These are phyloP conservation scores for Wickerhamiella azymoides DNA, from an alignment of 805 yeast genomes.

Conservation along the genomic window DNA sequence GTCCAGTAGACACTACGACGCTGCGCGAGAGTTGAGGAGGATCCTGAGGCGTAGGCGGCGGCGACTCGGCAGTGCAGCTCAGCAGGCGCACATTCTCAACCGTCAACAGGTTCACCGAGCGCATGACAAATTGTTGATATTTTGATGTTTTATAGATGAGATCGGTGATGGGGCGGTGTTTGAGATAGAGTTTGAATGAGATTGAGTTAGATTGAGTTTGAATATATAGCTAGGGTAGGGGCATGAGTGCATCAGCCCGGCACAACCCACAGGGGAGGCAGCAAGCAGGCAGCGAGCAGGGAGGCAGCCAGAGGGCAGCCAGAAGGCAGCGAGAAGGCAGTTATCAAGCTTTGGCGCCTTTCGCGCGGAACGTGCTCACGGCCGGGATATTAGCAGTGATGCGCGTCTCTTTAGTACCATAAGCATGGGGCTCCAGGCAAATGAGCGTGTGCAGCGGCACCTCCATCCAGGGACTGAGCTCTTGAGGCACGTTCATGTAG, in stretches of 20 bases:
- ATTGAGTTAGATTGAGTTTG: too few species aligned
- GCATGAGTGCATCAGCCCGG: too few species aligned
- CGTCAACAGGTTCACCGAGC: conserved; percentile 2
- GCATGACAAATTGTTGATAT: conserved; percentile 4
- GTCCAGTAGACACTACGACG: conserved; percentile 15
- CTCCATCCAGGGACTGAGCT: conserved; percentile 97
- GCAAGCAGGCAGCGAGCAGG: too few species aligned
- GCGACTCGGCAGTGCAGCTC: not conserved
- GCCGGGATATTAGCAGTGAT: conserved; percentile 96
- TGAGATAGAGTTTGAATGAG: too few species aligned
- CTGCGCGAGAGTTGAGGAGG: not conserved
- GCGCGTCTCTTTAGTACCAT: conserved; percentile 72
- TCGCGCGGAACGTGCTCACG: conserved; percentile 89
- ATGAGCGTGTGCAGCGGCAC: conserved; percentile 93
- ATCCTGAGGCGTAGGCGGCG: not conserved
- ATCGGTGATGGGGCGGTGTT: too few species aligned
- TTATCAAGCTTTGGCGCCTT: conserved; percentile 42
- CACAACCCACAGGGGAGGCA: too few species aligned
- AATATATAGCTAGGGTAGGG: not conserved
- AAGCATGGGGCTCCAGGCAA: conserved; percentile 90
- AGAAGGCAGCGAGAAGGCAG: too few species aligned
- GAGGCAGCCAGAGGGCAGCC: too few species aligned
- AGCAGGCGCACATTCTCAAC: conserved; percentile 4
- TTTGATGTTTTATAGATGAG: not conserved
- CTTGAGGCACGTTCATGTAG: conserved; percentile 97